These are phyloP conservation scores for Rhodotorula graminis DNA, from an alignment of 768 basidiomycete species.

Conservation along the genomic window DNA sequence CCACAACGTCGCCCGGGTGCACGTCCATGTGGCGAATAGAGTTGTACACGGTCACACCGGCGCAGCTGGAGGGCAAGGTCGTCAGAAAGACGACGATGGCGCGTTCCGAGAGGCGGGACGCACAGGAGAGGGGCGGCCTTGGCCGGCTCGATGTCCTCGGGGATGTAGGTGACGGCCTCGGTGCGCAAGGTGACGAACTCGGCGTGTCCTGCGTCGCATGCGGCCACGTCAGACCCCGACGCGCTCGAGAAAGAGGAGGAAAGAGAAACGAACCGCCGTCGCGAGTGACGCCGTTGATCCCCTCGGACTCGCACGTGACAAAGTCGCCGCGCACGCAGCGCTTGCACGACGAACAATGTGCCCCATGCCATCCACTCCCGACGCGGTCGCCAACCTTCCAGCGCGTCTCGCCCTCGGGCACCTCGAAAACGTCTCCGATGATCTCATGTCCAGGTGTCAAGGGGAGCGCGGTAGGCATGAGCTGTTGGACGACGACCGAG, in stretches of 20 bases:
- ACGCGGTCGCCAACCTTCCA: slow-evolving; percentile 43
- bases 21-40: slow-evolving; percentile 45
- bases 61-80: not conserved
- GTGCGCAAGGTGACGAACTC: slow-evolving; percentile 44
- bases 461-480: slow-evolving; percentile 22
- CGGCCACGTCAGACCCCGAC: no score
- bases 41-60: slow-evolving; percentile 49
- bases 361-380: slow-evolving; percentile 37
- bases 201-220: slow-evolving; percentile 12
- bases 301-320: slow-evolving; percentile 39
- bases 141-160: slow-evolving; percentile 30
- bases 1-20: slow-evolving; percentile 48
- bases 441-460: slow-evolving; percentile 36
- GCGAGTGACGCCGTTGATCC: slow-evolving; percentile 37
- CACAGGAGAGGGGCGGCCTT: slow-evolving; percentile 36
- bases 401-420: slow-evolving; percentile 25
- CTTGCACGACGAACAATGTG: slow-evolving; percentile 24
- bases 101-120: slow-evolving; percentile 43
- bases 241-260: no score
- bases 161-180: slow-evolving; percentile 32
- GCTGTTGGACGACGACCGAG: slow-evolving; percentile 10
- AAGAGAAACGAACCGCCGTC: slow-evolving; percentile 13
- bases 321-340: slow-evolving; percentile 17
- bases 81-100: not conserved
- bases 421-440: slow-evolving; percentile 38